Base-by-base conservation (phyloP, 345 rosid species). In the Gossypium longicalyx region DNA sequence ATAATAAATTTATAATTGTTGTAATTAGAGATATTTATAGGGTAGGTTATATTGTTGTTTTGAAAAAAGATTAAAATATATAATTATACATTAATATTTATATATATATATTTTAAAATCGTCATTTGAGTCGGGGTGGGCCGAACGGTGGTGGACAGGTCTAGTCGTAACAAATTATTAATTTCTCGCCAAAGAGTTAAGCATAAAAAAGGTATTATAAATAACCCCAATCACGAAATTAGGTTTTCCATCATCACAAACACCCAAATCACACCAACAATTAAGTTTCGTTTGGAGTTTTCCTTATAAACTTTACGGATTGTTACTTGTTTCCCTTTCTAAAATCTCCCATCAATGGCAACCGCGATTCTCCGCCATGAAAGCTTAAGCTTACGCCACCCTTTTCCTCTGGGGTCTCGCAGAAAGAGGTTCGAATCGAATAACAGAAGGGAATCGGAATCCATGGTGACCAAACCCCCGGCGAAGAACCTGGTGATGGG, bases 401-500 rank as follows among this genome's bases (percentile, higher is more conserved):
- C 52, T 12, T 48, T 48, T 48, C 17, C 52, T 48, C 15, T 48
- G 80, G 27, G 80, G 23, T 54, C 79, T 83, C 12, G 54, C 19
- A 47, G 74, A 48, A 48, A 0, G 15, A 48, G 63, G 61, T 19
- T 72, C 67, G 29, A 49, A 41, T 58, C 85, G 19, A 63, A 19
- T 3, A 8, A 15, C 45, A 52, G 59, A 27, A 9, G 7, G 12
- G 48, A 9, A 68, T 6, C 70, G 12, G 5, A 78, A 53, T 19
- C 73, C 15, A 76, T 78, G 73, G 76, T 80, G 52, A 79, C 66
- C 9, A 80, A 60, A 69, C 60, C 74, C 71, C 86, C 89, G 2
- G 51, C 81, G 2, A 75, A 51, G 48, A 80, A 80, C 74, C 85
- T 85, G 12, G 87, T 82, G 16, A 82, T 85, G 86, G 93, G 82